Conservation (phyloP, 169 alveolate genomes). For the Fabrea salina region DNA sequence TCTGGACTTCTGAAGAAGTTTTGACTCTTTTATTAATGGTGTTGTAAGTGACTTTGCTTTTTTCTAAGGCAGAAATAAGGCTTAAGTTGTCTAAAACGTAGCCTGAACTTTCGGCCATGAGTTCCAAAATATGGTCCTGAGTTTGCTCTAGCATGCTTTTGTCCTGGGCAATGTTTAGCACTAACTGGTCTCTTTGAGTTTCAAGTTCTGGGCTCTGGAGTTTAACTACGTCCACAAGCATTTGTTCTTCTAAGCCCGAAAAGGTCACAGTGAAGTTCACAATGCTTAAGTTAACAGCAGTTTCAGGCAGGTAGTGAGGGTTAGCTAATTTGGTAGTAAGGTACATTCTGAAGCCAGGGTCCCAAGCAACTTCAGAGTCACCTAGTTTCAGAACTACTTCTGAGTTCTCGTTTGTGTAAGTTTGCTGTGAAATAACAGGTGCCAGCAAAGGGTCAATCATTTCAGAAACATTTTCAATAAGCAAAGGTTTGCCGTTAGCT, state of each 20-base stretch:
- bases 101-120: slow-evolving; percentile 63
- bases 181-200: slow-evolving; percentile 70
- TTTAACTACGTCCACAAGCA: slow-evolving; percentile 75
- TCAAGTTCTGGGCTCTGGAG: slow-evolving; percentile 79
- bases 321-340: slow-evolving; percentile 84
- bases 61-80: slow-evolving; percentile 77
- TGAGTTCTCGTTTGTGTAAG: slow-evolving; percentile 83
- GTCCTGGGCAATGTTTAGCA: slow-evolving; percentile 70
- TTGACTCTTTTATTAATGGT: slow-evolving; percentile 74
- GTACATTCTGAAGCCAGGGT: slow-evolving; percentile 75
- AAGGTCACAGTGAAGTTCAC: slow-evolving; percentile 83
- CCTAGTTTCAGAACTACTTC: slow-evolving; percentile 77
- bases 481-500: slow-evolving; percentile 79
- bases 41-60: slow-evolving; percentile 71
- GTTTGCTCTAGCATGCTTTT: slow-evolving; percentile 70
- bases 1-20: slow-evolving; percentile 74
- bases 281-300: slow-evolving; percentile 78
- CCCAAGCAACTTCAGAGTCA: slow-evolving; percentile 80
- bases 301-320: slow-evolving; percentile 90
- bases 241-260: slow-evolving; percentile 80
- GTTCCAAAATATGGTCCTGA: slow-evolving; percentile 78
- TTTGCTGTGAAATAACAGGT: slow-evolving; percentile 82
- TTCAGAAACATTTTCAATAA: slow-evolving; percentile 86
- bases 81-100: slow-evolving; percentile 75
- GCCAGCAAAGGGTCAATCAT: slow-evolving; percentile 85